Conservation (phyloP, 257 asterid genomes). For the Solanum neorickii region DNA sequence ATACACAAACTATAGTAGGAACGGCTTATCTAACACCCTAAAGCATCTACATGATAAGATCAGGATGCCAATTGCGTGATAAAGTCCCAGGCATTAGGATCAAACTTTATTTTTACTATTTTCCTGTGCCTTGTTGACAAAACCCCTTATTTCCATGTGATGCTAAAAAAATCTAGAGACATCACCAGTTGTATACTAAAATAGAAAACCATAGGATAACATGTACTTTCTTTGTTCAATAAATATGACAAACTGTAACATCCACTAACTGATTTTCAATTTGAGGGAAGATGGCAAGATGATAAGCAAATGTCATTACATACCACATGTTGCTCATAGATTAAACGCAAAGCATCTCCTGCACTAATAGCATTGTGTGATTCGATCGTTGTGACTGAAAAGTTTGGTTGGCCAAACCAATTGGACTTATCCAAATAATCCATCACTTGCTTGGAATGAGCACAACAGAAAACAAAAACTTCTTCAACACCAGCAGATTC, state of each 20-base stretch:
- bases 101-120: neutral
- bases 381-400: slow-evolving; percentile 64
- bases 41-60: neutral
- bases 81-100: neutral
- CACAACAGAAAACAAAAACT: slow-evolving; percentile 89
- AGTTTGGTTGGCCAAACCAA: slow-evolving; percentile 69
- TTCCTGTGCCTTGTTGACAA: neutral
- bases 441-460: slow-evolving; percentile 86
- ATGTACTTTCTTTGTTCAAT: neutral
- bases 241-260: neutral
- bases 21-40: neutral
- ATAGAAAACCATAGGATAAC: neutral
- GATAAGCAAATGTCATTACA: slow-evolving; percentile 1
- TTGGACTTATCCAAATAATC: slow-evolving; percentile 59
- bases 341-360: slow-evolving; percentile 86
- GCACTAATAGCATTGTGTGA: slow-evolving; percentile 74
- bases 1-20: neutral
- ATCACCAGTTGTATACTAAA: neutral
- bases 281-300: neutral
- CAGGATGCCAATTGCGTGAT: neutral
- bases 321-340: slow-evolving; percentile 87
- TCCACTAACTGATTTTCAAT: neutral
- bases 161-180: neutral
- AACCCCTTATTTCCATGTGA: neutral
- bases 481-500: slow-evolving; percentile 96